Evolutionary conservation across 441 rosid species (phyloP).

Genomic region (Corymbia calophylla): DNA sequence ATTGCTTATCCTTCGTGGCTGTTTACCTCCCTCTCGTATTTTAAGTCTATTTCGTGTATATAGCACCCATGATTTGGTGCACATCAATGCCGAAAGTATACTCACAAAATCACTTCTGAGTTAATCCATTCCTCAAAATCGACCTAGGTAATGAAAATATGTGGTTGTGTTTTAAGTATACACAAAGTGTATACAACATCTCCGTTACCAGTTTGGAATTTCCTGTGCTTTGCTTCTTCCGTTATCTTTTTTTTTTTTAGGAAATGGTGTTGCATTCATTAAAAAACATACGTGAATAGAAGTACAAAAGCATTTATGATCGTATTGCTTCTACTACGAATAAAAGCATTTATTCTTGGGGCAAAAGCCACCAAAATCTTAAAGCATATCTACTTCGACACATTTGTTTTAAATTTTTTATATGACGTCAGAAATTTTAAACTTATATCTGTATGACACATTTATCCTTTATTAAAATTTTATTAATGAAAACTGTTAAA

Average conservation of each 20-base stretch:
- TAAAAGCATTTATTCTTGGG: too few species aligned
- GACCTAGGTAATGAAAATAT: background rate
- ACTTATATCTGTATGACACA: too few species aligned
- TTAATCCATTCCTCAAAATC: background rate
- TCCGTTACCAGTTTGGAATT: rapidly evolving
- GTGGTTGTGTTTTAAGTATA: background rate
- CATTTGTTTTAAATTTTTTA: too few species aligned
- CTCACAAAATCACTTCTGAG: background rate
- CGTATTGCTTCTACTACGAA: background rate
- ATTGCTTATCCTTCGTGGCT: too few species aligned
- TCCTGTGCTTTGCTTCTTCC: background rate
- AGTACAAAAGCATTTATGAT: background rate
- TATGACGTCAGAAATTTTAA: too few species aligned
- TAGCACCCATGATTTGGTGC: background rate
- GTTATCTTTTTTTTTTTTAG: background rate
- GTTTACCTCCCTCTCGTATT: background rate
- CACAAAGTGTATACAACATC: too few species aligned
- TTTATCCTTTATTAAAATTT: too few species aligned
- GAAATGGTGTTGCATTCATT: background rate
- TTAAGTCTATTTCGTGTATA: background rate
- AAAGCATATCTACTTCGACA: too few species aligned
- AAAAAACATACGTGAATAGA: background rate
- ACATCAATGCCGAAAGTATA: background rate
- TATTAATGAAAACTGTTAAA: too few species aligned
- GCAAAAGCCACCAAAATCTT: too few species aligned